Conservation (phyloP, 768 basidiomycete species). For the Melanogaster broomeanus region DNA sequence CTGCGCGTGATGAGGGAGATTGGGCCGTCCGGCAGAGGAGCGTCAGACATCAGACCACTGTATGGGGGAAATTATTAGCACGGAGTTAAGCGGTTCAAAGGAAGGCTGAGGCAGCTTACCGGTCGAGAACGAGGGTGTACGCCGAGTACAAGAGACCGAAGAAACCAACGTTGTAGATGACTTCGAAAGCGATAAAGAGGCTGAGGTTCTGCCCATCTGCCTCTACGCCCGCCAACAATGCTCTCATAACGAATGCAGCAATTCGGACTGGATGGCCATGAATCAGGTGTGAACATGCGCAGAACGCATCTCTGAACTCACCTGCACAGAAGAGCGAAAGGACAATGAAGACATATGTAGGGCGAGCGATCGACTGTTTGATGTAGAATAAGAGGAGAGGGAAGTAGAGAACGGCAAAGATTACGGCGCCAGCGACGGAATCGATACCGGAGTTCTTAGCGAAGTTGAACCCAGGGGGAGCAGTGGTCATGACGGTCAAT, state of each 20-base stretch:
- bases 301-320: slow-evolving; percentile 8
- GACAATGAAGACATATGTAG: slow-evolving; percentile 30
- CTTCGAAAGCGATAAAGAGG: slow-evolving; percentile 27
- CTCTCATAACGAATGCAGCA: slow-evolving; percentile 31
- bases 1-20: slow-evolving; percentile 23
- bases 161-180: slow-evolving; percentile 38
- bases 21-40: slow-evolving; percentile 21
- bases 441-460: slow-evolving; percentile 28
- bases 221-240: slow-evolving; percentile 26
- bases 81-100: neutral
- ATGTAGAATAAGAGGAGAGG: slow-evolving; percentile 28
- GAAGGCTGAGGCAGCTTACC: slow-evolving; percentile 21
- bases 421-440: slow-evolving; percentile 32
- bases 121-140: slow-evolving; percentile 34
- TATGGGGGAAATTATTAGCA: neutral
- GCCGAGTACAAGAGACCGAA: slow-evolving; percentile 36
- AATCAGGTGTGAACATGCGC: neutral
- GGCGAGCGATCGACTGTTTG: slow-evolving; percentile 16
- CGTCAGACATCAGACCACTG: slow-evolving; percentile 24
- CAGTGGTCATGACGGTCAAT: slow-evolving; percentile 14
- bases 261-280: slow-evolving; percentile 24
- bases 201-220: slow-evolving; percentile 21
- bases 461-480: slow-evolving; percentile 21
- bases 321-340: slow-evolving; percentile 30
- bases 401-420: slow-evolving; percentile 32